These are phyloP conservation scores for Populus tremula DNA, from an alignment of 345 rosid genomes.

Conservation along the genomic window DNA sequence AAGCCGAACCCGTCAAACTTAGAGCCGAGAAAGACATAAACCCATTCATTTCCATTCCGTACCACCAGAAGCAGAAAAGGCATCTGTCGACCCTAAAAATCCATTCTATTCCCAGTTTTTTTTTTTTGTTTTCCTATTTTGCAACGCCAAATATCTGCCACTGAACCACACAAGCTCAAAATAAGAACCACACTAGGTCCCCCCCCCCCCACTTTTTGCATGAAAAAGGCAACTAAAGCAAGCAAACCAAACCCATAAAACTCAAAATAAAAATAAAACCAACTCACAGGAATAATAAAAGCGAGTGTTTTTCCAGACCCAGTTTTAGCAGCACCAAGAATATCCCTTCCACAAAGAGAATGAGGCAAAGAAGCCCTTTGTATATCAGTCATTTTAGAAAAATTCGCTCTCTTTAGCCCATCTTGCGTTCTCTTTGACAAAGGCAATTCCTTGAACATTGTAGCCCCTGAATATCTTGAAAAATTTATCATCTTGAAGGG, in stretches of 20 bases:
- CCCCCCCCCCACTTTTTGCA: too few relatives aligned
- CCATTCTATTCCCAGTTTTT: too few relatives aligned
- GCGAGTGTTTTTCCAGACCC: slow-evolving; percentile 96
- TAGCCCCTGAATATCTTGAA: slow-evolving; percentile 62
- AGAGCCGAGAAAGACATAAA: too few relatives aligned
- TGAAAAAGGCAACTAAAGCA: neutral
- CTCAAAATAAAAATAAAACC: neutral
- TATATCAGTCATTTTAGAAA: slow-evolving; percentile 65
- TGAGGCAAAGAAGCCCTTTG: slow-evolving; percentile 90
- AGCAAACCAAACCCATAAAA: neutral
- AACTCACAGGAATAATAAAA: slow-evolving; percentile 79
- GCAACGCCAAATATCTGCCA: too few relatives aligned
- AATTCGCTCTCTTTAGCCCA: slow-evolving; percentile 58
- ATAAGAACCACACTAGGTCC: too few relatives aligned
- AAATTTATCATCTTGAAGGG: slow-evolving; percentile 43
- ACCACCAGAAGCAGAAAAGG: too few relatives aligned
- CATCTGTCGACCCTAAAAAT: too few relatives aligned
- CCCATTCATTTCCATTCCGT: too few relatives aligned
- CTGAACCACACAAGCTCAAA: too few relatives aligned
- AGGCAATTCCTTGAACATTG: slow-evolving; percentile 64
- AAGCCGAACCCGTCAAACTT: too few relatives aligned
- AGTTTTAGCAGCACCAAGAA: slow-evolving; percentile 92
- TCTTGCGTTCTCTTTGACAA: slow-evolving; percentile 68
- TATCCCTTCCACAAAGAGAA: slow-evolving; percentile 78
- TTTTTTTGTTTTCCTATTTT: too few relatives aligned